Evolutionary conservation across 2,329 filamentous ascomycete species (phyloP), one percentile per base, ranked within the genome.

Genomic region (Aspergillus quadrilineatus): DNA sequence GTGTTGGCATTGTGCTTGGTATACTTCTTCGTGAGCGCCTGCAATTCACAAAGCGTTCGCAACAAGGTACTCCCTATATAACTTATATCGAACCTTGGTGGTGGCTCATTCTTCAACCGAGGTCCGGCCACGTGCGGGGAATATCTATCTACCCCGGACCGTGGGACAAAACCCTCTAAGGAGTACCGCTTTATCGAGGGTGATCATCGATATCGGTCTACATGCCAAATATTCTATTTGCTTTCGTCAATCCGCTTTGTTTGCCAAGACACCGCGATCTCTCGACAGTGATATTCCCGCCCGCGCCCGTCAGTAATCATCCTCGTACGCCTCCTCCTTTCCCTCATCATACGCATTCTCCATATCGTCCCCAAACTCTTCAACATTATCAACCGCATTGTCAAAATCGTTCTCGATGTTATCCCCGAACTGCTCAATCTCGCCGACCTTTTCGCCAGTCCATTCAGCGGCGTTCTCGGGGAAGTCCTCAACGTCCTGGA

Each of bases 311-410:
- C 43, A 49, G 17, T 50, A 53, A 28, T 26, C 37, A 58, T 56
- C 32, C 30, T 63, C 67, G 26, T 58, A 60, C 68, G 64, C 67
- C 54, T 69, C 65, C 4, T 53, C 67, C 52, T 70, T 65, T 4
- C 76, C 77, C 53, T 71, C 66, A 61, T 80, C 77, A 62, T 79
- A 79, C 12, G 75, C 69, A 66, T 76, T 61, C 39, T 74, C 74
- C 15, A 79, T 61, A 44, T 75, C 64, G 57, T 78, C 75, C 0
- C 69, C 69, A 52, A 71, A 71, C 29, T 51, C 59, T 28, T 54
- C 45, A 26, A 54, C 34, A 28, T 44, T 30, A 14, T 32, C 42
- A 29, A 52, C 41, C 6, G 34, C 44, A 32, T 71, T 62, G 49
- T 72, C 68, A 30, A 51, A 64, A 6, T 46, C 53, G 15, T 61